Conservation (phyloP, 768 basidiomycete species). For the Boletus tylopilopsis region DNA sequence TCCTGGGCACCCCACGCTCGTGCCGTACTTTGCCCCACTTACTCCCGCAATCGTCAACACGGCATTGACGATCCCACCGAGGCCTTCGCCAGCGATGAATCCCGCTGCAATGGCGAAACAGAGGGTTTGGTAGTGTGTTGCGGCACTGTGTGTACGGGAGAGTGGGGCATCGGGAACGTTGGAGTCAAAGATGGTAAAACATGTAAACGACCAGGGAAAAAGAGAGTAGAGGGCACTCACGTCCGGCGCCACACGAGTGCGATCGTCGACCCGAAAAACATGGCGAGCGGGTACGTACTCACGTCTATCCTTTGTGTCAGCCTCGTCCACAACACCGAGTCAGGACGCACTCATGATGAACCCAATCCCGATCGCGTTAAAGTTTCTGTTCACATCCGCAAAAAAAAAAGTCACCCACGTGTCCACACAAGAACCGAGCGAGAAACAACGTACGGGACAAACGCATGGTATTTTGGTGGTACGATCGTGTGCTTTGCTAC, state of each 20-base stretch:
- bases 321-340: neutral
- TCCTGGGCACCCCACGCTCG: constrained; percentile 23
- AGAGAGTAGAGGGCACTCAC: neutral
- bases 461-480: constrained; percentile 22
- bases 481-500: constrained; percentile 34
- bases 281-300: constrained; percentile 23
- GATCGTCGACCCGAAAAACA: constrained; percentile 23
- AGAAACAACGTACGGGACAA: constrained; percentile 17
- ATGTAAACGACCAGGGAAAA: too few relatives aligned
- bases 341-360: neutral
- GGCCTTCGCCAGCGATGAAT: constrained; percentile 39
- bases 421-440: too few relatives aligned
- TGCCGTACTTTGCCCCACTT: constrained; percentile 25
- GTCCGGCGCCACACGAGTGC: constrained; percentile 18
- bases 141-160: too few relatives aligned
- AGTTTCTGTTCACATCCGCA: constrained; percentile 15
- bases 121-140: too few relatives aligned
- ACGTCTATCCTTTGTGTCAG: neutral
- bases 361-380: constrained; percentile 25
- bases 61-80: constrained; percentile 35
- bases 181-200: too few relatives aligned
- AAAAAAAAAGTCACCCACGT: too few relatives aligned
- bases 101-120: constrained; percentile 31
- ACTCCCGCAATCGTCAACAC: constrained; percentile 30
- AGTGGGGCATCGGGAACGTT: too few relatives aligned